Evolutionary conservation across 2,329 filamentous ascomycete genomes (phyloP), one percentile per base, ranked within the genome.

Genomic region (Exophiala oligosperma): DNA sequence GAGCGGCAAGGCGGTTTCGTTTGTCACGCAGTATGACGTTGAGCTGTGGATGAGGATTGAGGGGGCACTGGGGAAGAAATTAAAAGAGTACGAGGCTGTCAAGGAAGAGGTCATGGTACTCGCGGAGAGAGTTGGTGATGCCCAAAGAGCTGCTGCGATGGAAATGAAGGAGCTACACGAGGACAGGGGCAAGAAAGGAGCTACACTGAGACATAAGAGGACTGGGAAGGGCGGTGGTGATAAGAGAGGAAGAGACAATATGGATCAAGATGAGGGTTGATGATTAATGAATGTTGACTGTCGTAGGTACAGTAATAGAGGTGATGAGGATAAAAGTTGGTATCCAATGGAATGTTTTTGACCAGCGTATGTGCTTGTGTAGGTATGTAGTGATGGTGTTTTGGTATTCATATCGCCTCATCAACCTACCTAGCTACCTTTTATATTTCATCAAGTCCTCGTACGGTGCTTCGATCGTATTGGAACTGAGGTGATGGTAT

Each of bases 81-180:
- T 94, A 56, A 74, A 80, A 0, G 85, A 89, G 71, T 89, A 89
- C 69, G 77, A 83, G 6, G 80, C 84, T 0, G 84, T 87, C 53
- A 90, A 91, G 75, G 90, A 93, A 29, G 91, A 95, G 70, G 90
- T 92, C 2, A 89, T 94, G 84, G 81, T 92, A 0, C 88, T 95
- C 74, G 86, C 86, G 65, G 79, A 84, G 56, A 80, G 90, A 1
- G 89, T 96, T 0, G 86, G 90, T 57, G 91, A 96, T 72, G 92
- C 92, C 0, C 91, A 96, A 72, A 81, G 91, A 51, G 81, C 89
- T 52, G 89, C 92, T 0, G 83, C 88, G 52, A 84, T 81, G 50
- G 87, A 95, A 76, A 90, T 96, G 87, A 94, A 92, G 79, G 81
- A 84, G 54, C 72, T 92, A 65, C 83, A 89, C 54, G 91, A 95